phyloP scores from a whole-genome alignment of 2,329 filamentous ascomycete species.

The Arthrinium puccinioides region DNA sequence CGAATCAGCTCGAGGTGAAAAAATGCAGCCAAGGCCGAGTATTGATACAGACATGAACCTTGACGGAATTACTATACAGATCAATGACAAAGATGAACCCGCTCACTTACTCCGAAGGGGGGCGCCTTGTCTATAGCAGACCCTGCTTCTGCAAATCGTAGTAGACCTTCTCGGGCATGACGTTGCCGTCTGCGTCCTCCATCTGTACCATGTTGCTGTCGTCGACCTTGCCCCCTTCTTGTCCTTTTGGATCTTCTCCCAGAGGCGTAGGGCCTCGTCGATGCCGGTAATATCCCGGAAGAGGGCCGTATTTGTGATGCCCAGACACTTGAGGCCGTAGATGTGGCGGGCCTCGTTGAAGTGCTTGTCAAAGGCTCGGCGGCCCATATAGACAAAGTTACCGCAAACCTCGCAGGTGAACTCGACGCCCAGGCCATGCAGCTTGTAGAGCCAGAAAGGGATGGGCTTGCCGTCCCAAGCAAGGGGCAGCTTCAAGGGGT shows the following conservation, averaged over 20 bases:
- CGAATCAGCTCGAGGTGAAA: too few relatives aligned
- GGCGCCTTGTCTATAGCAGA: too few relatives aligned
- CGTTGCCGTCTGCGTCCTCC: conserved; percentile 95
- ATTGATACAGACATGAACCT: too few relatives aligned
- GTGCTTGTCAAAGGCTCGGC: conserved; percentile 95
- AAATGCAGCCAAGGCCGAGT: too few relatives aligned
- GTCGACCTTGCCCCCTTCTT: conserved; percentile 68
- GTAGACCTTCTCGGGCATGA: conserved; percentile 99
- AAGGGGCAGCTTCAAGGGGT: conserved; percentile 88
- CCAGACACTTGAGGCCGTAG: conserved; percentile 87
- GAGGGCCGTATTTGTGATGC: conserved; percentile 82
- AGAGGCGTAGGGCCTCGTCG: conserved; percentile 78
- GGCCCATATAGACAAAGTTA: conserved; percentile 98
- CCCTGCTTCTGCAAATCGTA: conserved; percentile 91
- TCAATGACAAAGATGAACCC: too few relatives aligned
- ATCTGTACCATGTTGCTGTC: conserved; percentile 90
- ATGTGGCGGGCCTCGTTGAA: conserved; percentile 93
- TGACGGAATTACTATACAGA: too few relatives aligned
- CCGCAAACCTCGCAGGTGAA: conserved; percentile 95
- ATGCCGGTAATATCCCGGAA: conserved; percentile 94
- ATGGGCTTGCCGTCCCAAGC: conserved; percentile 99
- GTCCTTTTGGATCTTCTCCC: conserved; percentile 88
- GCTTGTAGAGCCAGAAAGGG: conserved; percentile 96
- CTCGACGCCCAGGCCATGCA: conserved; percentile 91
- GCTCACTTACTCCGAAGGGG: too few relatives aligned